phyloP scores from a whole-genome alignment of 805 yeast genomes.

The Schwanniomyces sp. region DNA sequence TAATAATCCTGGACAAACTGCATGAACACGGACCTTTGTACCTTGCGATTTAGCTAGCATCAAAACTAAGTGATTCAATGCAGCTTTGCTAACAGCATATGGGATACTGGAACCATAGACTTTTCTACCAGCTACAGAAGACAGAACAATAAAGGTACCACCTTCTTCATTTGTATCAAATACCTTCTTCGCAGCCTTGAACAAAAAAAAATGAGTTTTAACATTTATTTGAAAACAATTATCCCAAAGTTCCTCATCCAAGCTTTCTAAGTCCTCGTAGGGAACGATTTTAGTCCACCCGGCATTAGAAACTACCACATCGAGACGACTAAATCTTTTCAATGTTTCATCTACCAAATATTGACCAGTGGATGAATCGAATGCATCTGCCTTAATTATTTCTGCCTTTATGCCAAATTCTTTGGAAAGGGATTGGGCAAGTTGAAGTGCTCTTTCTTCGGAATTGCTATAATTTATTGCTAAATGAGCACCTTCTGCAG shows the following conservation, averaged over 20 bases:
- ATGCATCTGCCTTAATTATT: neutral
- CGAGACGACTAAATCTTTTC: conserved; percentile 8
- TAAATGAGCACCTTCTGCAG: conserved; percentile 45
- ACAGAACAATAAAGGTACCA: conserved; percentile 29
- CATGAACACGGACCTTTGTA: conserved; percentile 33
- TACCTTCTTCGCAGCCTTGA: conserved; percentile 10
- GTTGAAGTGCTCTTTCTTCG: neutral
- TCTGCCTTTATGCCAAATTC: neutral
- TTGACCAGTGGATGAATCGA: neutral
- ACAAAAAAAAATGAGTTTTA: conserved; percentile 11
- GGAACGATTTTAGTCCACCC: conserved; percentile 9
- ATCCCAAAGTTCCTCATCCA: conserved; percentile 7
- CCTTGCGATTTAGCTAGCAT: conserved; percentile 40
- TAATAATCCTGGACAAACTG: conserved; percentile 36
- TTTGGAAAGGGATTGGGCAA: neutral
- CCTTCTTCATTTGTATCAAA: conserved; percentile 36
- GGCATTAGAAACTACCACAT: conserved; percentile 14
- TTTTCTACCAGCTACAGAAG: conserved; percentile 29
- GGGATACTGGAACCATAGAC: conserved; percentile 23
- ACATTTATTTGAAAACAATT: conserved; percentile 10
- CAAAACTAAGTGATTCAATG: conserved; percentile 36
- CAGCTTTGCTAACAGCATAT: conserved; percentile 37
- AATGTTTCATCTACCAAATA: conserved; percentile 3
- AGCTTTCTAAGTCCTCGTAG: conserved; percentile 9
- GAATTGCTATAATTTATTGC: conserved; percentile 1